Conservation (phyloP, 306 rosid genomes). For the Arachis stenosperma region DNA sequence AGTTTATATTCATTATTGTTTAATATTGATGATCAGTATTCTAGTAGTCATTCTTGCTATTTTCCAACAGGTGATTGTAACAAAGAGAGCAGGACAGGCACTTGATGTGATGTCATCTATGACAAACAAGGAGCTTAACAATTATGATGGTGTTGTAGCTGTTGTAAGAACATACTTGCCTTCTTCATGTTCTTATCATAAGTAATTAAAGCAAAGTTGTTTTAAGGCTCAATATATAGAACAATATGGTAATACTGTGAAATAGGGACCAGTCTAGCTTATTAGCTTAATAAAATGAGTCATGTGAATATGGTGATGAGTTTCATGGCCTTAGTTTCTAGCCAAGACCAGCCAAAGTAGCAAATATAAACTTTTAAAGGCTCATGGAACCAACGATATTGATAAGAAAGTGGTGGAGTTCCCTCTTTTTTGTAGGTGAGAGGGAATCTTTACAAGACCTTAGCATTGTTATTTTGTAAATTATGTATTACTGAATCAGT, state of each 20-base stretch:
- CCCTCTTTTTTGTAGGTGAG: too few relatives aligned
- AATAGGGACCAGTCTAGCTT: background rate
- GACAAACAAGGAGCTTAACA: slow-evolving; percentile 65
- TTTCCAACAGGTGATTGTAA: slow-evolving; percentile 76
- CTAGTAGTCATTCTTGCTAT: slow-evolving; percentile 32
- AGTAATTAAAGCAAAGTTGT: background rate
- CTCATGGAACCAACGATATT: too few relatives aligned
- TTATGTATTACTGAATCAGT: too few relatives aligned
- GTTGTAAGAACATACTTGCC: slow-evolving; percentile 70
- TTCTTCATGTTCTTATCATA: slow-evolving; percentile 29
- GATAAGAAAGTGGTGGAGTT: too few relatives aligned
- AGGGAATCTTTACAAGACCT: too few relatives aligned
- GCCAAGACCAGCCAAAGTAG: too few relatives aligned
- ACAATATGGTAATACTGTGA: slow-evolving; percentile 8
- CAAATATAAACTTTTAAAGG: too few relatives aligned
- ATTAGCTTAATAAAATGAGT: too few relatives aligned
- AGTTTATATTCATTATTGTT: slow-evolving; percentile 12
- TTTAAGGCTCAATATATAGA: slow-evolving; percentile 11
- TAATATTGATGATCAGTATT: slow-evolving; percentile 13
- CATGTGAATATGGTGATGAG: too few relatives aligned
- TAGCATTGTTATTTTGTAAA: too few relatives aligned
- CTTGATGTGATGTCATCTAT: slow-evolving; percentile 71
- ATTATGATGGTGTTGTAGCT: slow-evolving; percentile 86
- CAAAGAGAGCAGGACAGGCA: slow-evolving; percentile 88
- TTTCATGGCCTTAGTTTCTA: too few relatives aligned